Base-by-base conservation (phyloP, 2,329 filamentous ascomycete genomes). In the Arachnopeziza araneosa region DNA sequence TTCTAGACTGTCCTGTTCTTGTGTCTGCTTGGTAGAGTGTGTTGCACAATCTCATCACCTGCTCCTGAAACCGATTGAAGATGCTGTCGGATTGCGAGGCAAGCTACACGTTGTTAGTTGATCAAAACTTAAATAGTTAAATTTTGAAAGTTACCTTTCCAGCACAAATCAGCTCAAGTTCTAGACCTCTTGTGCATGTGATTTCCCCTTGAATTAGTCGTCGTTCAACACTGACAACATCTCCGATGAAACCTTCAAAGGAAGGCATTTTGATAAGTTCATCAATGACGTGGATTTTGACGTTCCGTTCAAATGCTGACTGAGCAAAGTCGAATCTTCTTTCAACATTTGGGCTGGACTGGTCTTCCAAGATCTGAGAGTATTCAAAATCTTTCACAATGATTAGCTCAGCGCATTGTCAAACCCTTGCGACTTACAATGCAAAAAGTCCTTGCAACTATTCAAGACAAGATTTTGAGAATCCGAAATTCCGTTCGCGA, bases 131-230 rank as follows among this genome's bases (percentile, higher is more conserved):
- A 2, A 51, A 22, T 23, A 1, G 21, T 48, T 55, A 32, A 44
- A 17, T 24, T 22, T 50, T 5, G 10, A 30, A 32, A n/a, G 55
- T 48, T 60, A 66, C 66, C 64, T 68, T 68, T 57, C 64, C 64
- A 50, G 59, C 59, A 57, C 60, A 68, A 23, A 69, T 65, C 17
- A 69, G 52, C 24, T 69, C 65, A 24, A 68, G 54, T 36, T 69
- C 67, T 10, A 69, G 51, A 12, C 63, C 57, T 24, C 68, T 60
- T 44, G 62, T 50, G 17, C 54, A 63, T 2, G 56, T 55, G 10
- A 69, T 67, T 26, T 65, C 55, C 9, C 63, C 62, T 10, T 63
- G 56, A 4, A 56, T 55, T 9, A 67, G 51, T 22, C 64, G 59
- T 19, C 53, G 62, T 26, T 67, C 63, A 1, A 69, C 60, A 14